A percentile compares a stretch with the other conserved stretches of the same genome.
phyloP scores from a whole-genome alignment of 768 basidiomycete genomes.

The Rhodotorula diobovata region DNA sequence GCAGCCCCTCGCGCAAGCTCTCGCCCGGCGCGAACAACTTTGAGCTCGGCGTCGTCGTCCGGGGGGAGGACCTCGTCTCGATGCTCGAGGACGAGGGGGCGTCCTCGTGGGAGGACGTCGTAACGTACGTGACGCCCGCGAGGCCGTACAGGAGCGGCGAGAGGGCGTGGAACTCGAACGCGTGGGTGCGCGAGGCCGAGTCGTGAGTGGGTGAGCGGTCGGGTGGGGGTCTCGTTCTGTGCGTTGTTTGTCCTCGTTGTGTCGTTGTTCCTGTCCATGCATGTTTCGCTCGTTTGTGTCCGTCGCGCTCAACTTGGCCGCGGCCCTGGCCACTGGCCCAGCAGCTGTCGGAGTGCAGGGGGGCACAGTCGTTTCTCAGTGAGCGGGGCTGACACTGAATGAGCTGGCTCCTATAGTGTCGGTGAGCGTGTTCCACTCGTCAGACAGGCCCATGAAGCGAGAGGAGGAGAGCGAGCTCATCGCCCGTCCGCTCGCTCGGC shows the following conservation, averaged over 20 bases:
- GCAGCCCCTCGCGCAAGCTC: neutral
- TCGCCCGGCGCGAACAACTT: neutral
- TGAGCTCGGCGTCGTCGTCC: slow-evolving; percentile 34
- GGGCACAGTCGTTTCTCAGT: no score
- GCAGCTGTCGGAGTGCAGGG: no score
- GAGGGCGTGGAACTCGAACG: slow-evolving; percentile 10
- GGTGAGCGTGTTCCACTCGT: rapidly evolving
- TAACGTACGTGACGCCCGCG: slow-evolving; percentile 28
- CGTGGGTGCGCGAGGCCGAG: neutral
- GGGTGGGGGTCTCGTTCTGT: neutral
- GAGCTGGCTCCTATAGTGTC: no score
- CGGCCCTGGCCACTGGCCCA: no score
- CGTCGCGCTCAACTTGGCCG: no score
- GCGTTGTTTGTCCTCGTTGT: neutral
- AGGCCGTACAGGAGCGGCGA: slow-evolving; percentile 15
- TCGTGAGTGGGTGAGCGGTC: neutral
- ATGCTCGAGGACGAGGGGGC: slow-evolving; percentile 32
- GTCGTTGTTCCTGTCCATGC: neutral
- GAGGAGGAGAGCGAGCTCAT: no score
- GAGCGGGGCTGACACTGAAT: no score
- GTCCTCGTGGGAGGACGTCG: slow-evolving; percentile 24
- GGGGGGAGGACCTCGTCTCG: slow-evolving; percentile 2
- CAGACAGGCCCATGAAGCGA: no score
- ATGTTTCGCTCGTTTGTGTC: no score
- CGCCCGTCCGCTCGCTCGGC: no score